A percentile compares a stretch with the other conserved stretches of the same genome.
phyloP scores from a whole-genome alignment of 179 eudicot genomes.

The Beta lomatogona region DNA sequence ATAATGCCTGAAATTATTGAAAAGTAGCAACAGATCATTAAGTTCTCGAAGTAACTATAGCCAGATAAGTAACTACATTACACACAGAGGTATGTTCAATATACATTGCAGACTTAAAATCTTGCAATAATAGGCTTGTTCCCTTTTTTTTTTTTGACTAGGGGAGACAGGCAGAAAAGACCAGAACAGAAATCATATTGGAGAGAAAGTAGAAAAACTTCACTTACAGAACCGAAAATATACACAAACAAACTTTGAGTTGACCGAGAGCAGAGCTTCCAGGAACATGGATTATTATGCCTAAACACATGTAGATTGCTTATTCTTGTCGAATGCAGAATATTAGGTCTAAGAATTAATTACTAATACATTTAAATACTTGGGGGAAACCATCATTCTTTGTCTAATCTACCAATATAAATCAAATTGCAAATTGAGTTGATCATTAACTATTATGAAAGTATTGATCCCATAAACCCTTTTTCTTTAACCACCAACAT shows the following conservation, averaged over 20 bases:
- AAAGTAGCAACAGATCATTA: not conserved
- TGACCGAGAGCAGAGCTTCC: not conserved
- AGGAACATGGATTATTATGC: not conserved
- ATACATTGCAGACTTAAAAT: not conserved
- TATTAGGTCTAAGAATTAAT: not conserved
- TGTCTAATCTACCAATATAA: not conserved
- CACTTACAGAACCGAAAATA: not conserved
- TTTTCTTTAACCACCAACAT: not conserved
- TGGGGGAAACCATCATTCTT: not conserved
- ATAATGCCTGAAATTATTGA: slow-evolving; percentile 61
- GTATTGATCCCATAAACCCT: not conserved
- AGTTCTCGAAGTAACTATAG: not conserved
- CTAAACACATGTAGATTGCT: not conserved
- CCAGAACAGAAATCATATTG: not conserved
- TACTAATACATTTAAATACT: not conserved
- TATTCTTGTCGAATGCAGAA: not conserved
- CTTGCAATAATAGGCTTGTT: not conserved
- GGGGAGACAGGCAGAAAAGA: not conserved
- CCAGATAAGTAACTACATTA: not conserved
- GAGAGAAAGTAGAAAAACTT: not conserved
- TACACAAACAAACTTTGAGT: not conserved
- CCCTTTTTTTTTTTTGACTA: not conserved
- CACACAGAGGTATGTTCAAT: not conserved
- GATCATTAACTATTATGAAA: not conserved
- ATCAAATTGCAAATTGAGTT: not conserved